phyloP scores from a whole-genome alignment of 2,329 filamentous ascomycete genomes.

The Tolypocladium tropicale region DNA sequence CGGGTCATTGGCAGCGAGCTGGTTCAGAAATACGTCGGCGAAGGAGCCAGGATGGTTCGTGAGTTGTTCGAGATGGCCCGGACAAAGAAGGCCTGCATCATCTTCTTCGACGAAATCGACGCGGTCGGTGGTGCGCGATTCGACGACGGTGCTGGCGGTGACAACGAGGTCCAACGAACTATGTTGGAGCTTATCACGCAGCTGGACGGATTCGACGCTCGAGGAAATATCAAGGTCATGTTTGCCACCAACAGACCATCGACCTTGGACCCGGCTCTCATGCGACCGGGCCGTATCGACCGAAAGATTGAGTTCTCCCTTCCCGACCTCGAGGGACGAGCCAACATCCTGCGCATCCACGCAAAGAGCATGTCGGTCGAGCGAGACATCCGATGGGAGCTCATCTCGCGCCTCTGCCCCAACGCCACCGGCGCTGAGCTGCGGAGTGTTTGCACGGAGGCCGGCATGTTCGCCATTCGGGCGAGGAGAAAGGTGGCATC shows the following conservation, averaged over 20 bases:
- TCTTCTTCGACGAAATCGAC: conserved; percentile 95
- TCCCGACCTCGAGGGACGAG: conserved; percentile 91
- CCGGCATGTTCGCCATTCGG: conserved; percentile 96
- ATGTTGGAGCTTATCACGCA: conserved; percentile 98
- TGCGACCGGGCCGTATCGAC: conserved; percentile 95
- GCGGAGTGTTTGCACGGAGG: conserved; percentile 93
- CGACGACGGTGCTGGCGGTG: conserved; percentile 90
- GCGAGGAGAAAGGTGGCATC: conserved; percentile 93
- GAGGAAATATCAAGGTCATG: conserved; percentile 99
- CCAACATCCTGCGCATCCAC: conserved; percentile 96
- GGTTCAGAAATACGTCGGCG: conserved; percentile 98
- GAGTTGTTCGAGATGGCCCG: conserved; percentile 99
- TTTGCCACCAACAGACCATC: conserved; percentile 96
- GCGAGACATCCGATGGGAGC: conserved; percentile 96
- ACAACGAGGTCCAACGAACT: conserved; percentile 95
- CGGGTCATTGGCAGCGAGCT: conserved; percentile 95
- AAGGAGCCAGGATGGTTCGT: conserved; percentile 95
- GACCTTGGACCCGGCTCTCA: conserved; percentile 90
- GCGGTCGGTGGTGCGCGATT: conserved; percentile 93
- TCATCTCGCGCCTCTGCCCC: conserved; percentile 92
- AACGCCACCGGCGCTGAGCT: conserved; percentile 96
- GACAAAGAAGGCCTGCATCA: conserved; percentile 99
- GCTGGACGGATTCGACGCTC: conserved; percentile 88
- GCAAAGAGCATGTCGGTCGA: conserved; percentile 99
- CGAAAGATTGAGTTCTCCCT: conserved; percentile 98